Base-by-base conservation (phyloP, 768 basidiomycete species). In the Leucosporidium scottii region DNA sequence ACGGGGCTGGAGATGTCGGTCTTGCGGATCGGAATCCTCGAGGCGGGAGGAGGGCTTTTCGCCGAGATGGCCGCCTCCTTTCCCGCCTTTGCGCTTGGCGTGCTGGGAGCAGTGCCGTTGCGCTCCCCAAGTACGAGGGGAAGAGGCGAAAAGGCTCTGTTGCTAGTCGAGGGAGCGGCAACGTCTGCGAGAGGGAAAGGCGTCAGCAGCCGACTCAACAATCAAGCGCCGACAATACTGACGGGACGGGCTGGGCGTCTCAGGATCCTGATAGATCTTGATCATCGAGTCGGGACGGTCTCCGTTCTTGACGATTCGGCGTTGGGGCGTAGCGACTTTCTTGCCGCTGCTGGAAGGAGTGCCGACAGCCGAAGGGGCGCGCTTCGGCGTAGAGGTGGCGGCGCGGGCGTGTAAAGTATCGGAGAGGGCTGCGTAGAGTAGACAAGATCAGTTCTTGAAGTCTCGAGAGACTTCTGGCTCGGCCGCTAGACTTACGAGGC, bases 1-100 rank as follows among this genome's bases (percentile, higher is more conserved):
- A 34, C 27, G 25, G 36, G 34, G 1, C 28, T n/a, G 1, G 59
- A 59, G 53, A 56, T 56, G 59, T 66, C 59, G 65, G n/a, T n/a
- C 31, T 56, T 66, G 15, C 65, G 28, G 25, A 61, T 21, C 15
- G 66, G 61, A 23, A 67, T 67, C 30, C 27, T 36, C 21, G 57
- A 30, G 0, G 67, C 57, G 18, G 36, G 28, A 36, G 55, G 23
- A 27, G 21, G 55, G 31, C 30, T n/a, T n/a, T 59, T 39, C 21
- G 36, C 23, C 20, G 23, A 36, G 23, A 28, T 10, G 23, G 36
- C 34, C 6, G 30, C 25, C 31, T 13, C 13, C 34, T 21, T 59
- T 25, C 36, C 21, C 57, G 39, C 39, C 15, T 44, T 44, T 44
- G 8, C 39, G 39, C 39, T 44, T 15, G 39, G 39, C 39, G 39